These are phyloP conservation scores for Mortierella hygrophila DNA, from an alignment of 192 early-diverging fungal species.

Conservation along the genomic window DNA sequence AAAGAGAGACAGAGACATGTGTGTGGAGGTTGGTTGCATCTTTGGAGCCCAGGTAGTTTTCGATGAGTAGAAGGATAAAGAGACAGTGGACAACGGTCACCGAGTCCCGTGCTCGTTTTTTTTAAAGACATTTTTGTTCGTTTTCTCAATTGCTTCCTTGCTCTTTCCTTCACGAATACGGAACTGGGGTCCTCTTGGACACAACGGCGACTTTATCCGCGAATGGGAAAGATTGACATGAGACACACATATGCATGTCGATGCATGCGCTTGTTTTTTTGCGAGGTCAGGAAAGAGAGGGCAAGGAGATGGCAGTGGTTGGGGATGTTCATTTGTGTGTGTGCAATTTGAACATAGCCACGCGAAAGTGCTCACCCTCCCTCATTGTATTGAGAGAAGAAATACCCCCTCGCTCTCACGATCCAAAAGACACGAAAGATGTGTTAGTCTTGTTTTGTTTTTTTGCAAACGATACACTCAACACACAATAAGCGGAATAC, in stretches of 20 bases:
- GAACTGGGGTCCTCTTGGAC: background rate
- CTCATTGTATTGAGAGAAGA: background rate
- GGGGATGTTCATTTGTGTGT: background rate
- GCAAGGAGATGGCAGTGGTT: background rate
- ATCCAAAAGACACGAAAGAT: background rate
- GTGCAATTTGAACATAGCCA: background rate
- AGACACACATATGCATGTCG: background rate
- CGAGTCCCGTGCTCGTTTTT: too few relatives aligned
- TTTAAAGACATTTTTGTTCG: background rate
- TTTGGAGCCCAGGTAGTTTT: background rate
- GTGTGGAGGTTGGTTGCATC: background rate
- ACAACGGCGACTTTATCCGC: background rate
- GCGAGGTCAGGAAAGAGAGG: background rate
- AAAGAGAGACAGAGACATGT: background rate
- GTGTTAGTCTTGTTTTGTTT: background rate
- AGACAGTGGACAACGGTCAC: background rate
- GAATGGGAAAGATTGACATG: background rate
- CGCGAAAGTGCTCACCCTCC: background rate
- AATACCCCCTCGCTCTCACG: background rate
- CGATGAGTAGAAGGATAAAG: background rate
- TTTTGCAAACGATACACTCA: background rate
- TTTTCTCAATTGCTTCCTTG: background rate
- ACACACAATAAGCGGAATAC: background rate
- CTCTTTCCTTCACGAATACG: background rate
- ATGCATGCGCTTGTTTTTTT: background rate